Conservation (phyloP, 306 rosid species). For the Dryas alaskensis region DNA sequence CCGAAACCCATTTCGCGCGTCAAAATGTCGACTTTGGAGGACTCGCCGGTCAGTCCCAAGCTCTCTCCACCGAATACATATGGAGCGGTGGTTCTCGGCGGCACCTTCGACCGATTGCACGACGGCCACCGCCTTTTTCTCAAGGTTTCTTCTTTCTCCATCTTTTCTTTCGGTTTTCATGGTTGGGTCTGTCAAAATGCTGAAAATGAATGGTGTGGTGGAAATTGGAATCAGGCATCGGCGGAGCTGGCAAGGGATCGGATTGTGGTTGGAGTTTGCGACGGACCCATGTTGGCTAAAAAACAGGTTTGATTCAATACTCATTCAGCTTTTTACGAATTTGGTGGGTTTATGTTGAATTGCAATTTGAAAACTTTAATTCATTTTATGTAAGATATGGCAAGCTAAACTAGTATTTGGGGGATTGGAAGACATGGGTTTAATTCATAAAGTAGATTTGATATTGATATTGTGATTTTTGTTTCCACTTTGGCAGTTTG, state of each 20-base stretch:
- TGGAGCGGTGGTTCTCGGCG: conserved; percentile 76
- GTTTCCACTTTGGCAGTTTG: conserved; percentile 49
- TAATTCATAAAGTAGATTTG: conserved; percentile 6
- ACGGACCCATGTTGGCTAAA: conserved; percentile 80
- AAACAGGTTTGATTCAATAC: conserved; percentile 48
- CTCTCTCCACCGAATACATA: conserved; percentile 77
- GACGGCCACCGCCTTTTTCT: conserved; percentile 91
- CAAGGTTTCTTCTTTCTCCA: conserved; percentile 40
- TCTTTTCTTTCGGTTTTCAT: background rate
- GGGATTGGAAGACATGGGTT: background rate
- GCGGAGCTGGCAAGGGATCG: conserved; percentile 64
- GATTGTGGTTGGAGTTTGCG: conserved; percentile 76
- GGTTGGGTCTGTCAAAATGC: conserved; percentile 10
- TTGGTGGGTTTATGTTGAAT: background rate
- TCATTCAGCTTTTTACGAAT: background rate
- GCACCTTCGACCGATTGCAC: conserved; percentile 91
- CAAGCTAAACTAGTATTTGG: background rate
- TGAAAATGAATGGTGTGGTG: background rate
- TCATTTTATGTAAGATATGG: too few species aligned
- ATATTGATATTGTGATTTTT: conserved; percentile 12
- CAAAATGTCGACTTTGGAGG: conserved; percentile 51
- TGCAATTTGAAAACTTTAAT: background rate
- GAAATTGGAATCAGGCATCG: conserved; percentile 46
- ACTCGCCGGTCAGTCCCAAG: conserved; percentile 36
- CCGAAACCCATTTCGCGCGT: background rate